Conservation (phyloP, 495 filamentous ascomycete genomes). For the Venustampulla echinocandica region DNA sequence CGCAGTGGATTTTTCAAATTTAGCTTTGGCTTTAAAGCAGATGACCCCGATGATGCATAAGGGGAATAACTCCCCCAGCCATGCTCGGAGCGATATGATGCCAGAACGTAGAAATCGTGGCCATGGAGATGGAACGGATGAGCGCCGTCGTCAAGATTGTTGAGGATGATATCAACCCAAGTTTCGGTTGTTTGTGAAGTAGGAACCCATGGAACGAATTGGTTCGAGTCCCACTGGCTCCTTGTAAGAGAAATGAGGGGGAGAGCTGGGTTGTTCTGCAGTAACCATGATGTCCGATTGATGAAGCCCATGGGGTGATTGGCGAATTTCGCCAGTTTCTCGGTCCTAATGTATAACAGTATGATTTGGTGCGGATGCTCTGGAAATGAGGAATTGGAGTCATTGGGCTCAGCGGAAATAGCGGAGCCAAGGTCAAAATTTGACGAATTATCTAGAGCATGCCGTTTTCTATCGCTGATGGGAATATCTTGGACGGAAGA, state of each 20-base stretch:
- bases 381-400: slow-evolving; percentile 22
- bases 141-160: slow-evolving; percentile 62
- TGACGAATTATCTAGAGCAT: not conserved
- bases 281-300: slow-evolving; percentile 39
- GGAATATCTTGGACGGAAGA: not conserved
- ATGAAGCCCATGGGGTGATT: slow-evolving; percentile 40
- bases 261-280: slow-evolving; percentile 20
- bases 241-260: slow-evolving; percentile 29
- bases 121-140: slow-evolving; percentile 56
- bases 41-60: slow-evolving; percentile 25
- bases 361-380: slow-evolving; percentile 31
- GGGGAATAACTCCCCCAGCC: slow-evolving; percentile 22
- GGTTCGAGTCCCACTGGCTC: slow-evolving; percentile 34
- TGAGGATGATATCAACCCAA: slow-evolving; percentile 65
- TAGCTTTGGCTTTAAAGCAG: slow-evolving; percentile 30
- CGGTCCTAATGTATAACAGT: slow-evolving; percentile 41
- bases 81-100: slow-evolving; percentile 31
- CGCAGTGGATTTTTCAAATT: slow-evolving; percentile 36
- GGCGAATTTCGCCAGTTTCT: slow-evolving; percentile 31
- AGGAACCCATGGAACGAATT: slow-evolving; percentile 24
- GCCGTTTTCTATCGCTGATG: not conserved
- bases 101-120: slow-evolving; percentile 69
- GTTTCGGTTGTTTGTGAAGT: not conserved
- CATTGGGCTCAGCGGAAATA: slow-evolving; percentile 1
- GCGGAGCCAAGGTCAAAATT: slow-evolving; percentile 7